Percentiles rank a stretch among this genome's conserved stretches.
These are phyloP conservation scores for Ulmus americana DNA, from an alignment of 331 rosid species.

Conservation along the genomic window DNA sequence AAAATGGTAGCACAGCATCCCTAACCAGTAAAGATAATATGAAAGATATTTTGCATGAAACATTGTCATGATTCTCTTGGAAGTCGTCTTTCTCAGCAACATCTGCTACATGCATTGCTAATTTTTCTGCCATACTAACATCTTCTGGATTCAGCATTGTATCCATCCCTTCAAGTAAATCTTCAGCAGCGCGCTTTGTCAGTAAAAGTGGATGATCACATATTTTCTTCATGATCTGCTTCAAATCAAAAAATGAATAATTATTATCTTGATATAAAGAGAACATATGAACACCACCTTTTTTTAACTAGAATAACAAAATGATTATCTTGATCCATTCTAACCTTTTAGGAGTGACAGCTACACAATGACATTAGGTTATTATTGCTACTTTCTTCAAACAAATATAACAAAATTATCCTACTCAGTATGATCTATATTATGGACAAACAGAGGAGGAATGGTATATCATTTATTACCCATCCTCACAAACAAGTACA, in stretches of 20 bases:
- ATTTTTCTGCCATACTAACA: constrained; percentile 57
- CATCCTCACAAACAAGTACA: no score
- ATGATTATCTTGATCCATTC: no score
- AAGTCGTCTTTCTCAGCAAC: constrained; percentile 60
- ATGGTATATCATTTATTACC: no score
- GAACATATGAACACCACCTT: background rate
- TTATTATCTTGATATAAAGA: background rate
- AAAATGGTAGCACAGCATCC: constrained; percentile 7
- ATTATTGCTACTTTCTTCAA: no score
- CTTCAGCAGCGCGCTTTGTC: constrained; percentile 97
- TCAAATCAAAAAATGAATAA: constrained; percentile 13
- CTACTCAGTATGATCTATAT: no score
- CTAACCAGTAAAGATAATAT: constrained; percentile 78
- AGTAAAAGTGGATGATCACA: constrained; percentile 87
- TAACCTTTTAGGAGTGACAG: no score
- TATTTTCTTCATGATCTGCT: constrained; percentile 86
- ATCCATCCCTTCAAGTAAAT: constrained; percentile 85
- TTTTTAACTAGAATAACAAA: background rate
- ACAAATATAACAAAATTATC: no score
- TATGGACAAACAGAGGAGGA: no score
- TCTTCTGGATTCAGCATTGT: constrained; percentile 68
- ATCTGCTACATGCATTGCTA: constrained; percentile 81
- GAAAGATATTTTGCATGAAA: constrained; percentile 85
- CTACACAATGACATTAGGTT: no score
- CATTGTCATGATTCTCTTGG: constrained; percentile 48